Base-by-base conservation (phyloP, 768 basidiomycete genomes). In the Pisolithus orientalis region DNA sequence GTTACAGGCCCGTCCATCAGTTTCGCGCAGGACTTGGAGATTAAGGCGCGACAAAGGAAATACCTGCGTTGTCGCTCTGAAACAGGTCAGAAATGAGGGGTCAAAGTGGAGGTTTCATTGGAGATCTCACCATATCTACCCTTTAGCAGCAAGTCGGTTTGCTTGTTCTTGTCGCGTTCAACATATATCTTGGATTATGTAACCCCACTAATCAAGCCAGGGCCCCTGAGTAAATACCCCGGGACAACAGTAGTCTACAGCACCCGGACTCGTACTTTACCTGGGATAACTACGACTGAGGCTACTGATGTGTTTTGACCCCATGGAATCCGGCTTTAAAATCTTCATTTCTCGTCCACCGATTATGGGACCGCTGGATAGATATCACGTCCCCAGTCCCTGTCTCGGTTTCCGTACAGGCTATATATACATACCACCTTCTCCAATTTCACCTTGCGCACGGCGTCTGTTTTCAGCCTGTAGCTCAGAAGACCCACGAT, bases 51-150 rank as follows among this genome's bases (percentile, higher is more conserved):
- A 42, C 6, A 21, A 3, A 43, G 34, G 47, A 24, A 44, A 5
- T 21, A 73, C 78, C 78, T 69, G 79, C 76, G 71, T 80, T 80
- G 55, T 80, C 79, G 63, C 75, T 77, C 72, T 78, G 55, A 52
- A 57, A 48, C 11, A 51, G n/a, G 27, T 29, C 11, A 11, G 27
- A 34, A 34, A 31, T 45, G 16, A 45, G 28, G 28, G 29, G 44
- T n/a, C 29, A 13, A 28, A n/a, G 25, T 45, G 6, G 2, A 13
- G 4, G 24, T 14, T 14, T n/a, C 4, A 28, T n/a, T 29, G 28
- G 16, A 29, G 24, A 29, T 45, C 44, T 45, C 44, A 45, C 44
- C 44, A 45, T 45, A 45, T 45, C 44, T 45, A 17, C 44, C 28
- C 44, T 42, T 8, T 9, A 24, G 40, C 9, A 42, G 40, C 24